Base-by-base conservation (phyloP, 805 yeast genomes). In the Candida qinlingensis region DNA sequence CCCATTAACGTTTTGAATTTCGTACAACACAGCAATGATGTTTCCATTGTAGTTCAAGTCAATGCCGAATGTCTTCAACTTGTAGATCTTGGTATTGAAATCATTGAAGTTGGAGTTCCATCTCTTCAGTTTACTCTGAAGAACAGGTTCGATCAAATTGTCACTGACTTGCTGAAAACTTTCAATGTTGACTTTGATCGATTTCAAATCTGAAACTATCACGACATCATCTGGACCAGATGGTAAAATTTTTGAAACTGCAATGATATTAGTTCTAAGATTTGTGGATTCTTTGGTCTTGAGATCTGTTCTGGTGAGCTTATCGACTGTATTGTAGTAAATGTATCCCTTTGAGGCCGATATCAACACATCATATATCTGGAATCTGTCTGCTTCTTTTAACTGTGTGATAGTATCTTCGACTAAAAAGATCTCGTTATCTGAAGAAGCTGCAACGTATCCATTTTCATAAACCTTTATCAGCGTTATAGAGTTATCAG, bases 51-150 rank as follows among this genome's bases (percentile, higher is more conserved):
- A 54, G 38, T 60, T 61, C 8, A 48, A 8, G 34, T 45, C 53
- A 4, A 46, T 28, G 0, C 65, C 65, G 39, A 44, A 52, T 7
- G 48, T 41, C 33, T 53, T 57, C 6, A 58, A 36, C 1, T 41
- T 38, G 7, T 46, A 51, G 5, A 30, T 45, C 36, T 58, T 59
- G 12, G 60, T 56, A 36, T 54, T 54, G 45, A 55, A 60, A 42
- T 59, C 63, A 44, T 61, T 59, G 48, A 44, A 57, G 11, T 46
- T 46, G 1, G 51, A 29, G 31, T 59, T 60, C 64, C 63, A 61
- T 28, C 39, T 51, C 10, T 46, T 42, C 4, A 60, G 25, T 9
- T 54, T 41, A 25, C 49, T 57, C 27, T 41, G 41, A 1, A 57
- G 8, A 2, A 50, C 34, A 4, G 60, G 54, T 12, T 48, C 51